phyloP scores from a whole-genome alignment of 768 basidiomycete genomes.

The Leccinum truebloodii region DNA sequence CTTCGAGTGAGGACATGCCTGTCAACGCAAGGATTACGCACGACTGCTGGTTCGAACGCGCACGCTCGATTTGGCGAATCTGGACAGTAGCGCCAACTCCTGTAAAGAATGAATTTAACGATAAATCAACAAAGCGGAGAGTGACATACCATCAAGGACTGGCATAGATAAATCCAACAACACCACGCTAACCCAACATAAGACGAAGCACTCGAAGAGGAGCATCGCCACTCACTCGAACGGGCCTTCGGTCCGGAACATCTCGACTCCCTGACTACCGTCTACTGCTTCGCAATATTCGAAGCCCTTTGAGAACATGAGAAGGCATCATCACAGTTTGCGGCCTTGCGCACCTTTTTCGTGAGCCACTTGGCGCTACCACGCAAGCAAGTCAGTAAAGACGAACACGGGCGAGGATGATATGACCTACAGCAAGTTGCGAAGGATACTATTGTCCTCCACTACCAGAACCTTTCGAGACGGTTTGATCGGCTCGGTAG shows the following conservation, averaged over 20 bases:
- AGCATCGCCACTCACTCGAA: constrained; percentile 69
- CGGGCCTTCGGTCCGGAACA: constrained; percentile 69
- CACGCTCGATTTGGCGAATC: constrained; percentile 74
- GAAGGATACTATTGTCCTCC: constrained; percentile 87
- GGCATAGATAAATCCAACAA: constrained; percentile 94
- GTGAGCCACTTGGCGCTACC: constrained; percentile 63
- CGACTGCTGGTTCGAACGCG: constrained; percentile 31
- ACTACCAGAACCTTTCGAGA: constrained; percentile 75
- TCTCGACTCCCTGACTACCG: constrained; percentile 79
- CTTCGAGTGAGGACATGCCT: constrained; percentile 91
- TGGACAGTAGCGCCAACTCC: constrained; percentile 82
- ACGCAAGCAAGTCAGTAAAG: constrained; percentile 11
- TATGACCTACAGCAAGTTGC: constrained; percentile 72
- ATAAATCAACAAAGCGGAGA: background rate
- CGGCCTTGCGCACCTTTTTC: constrained; percentile 43
- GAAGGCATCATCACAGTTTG: background rate
- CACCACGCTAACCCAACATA: constrained; percentile 58
- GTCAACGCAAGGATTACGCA: constrained; percentile 84
- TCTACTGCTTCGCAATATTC: constrained; percentile 79
- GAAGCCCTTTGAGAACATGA: constrained; percentile 51
- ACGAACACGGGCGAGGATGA: constrained; percentile 2
- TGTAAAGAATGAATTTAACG: constrained; percentile 28
- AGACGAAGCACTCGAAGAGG: constrained; percentile 1
- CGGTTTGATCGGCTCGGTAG: constrained; percentile 44
- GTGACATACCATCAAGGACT: constrained; percentile 71